phyloP scores from a whole-genome alignment of 305 asterid species.

The Rubia balearica region DNA sequence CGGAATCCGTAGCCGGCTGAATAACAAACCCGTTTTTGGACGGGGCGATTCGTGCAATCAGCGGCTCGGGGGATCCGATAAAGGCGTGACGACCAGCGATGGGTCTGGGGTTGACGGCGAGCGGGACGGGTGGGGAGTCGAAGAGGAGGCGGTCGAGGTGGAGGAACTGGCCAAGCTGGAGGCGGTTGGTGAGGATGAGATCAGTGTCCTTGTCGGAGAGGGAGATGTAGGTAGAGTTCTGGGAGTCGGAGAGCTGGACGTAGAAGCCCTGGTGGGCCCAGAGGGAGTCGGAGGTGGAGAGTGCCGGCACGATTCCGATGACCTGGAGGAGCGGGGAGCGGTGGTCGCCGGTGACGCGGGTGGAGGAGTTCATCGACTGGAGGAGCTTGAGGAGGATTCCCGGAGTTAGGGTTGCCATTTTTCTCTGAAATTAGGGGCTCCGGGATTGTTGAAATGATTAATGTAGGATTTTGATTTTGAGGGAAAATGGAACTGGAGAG shows the following conservation, averaged over 20 bases:
- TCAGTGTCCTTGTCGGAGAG: constrained; percentile 79
- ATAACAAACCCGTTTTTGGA: constrained; percentile 49
- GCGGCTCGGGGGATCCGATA: constrained; percentile 74
- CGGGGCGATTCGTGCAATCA: constrained; percentile 47
- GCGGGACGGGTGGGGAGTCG: constrained; percentile 64
- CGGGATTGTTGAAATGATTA: not conserved
- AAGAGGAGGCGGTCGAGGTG: constrained; percentile 69
- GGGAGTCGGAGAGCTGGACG: constrained; percentile 86
- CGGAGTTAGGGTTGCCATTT: constrained; percentile 77
- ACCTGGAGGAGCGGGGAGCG: constrained; percentile 92
- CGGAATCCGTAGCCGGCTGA: constrained; percentile 70
- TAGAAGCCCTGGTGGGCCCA: constrained; percentile 81
- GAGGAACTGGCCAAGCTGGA: constrained; percentile 85
- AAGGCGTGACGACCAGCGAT: constrained; percentile 64
- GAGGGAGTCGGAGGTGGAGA: constrained; percentile 61
- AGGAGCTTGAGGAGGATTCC: constrained; percentile 85
- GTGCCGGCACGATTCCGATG: constrained; percentile 77
- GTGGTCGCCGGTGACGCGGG: constrained; percentile 88
- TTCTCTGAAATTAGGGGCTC: not conserved
- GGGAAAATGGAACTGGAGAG: constrained; percentile 1
- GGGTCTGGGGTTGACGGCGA: constrained; percentile 60
- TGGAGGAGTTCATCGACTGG: constrained; percentile 69
- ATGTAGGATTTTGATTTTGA: constrained; percentile 3
- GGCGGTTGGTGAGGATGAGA: constrained; percentile 68
- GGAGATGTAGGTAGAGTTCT: constrained; percentile 80